Base-by-base conservation (phyloP, 352 stramenopile species). In the Globisporangium paddicum region DNA sequence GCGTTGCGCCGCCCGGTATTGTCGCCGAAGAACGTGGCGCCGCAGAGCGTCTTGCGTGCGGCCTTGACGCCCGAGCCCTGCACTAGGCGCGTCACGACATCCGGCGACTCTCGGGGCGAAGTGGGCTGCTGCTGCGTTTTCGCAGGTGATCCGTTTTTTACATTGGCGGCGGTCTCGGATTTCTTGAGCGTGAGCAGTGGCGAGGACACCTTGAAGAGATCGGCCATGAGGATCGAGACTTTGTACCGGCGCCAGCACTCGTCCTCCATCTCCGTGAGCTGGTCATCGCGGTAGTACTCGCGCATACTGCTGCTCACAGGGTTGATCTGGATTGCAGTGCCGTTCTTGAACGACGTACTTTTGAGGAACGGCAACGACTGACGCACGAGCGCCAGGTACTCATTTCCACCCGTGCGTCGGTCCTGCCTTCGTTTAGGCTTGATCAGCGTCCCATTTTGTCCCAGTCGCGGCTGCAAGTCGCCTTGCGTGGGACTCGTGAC, bases 221-320 rank as follows among this genome's bases (percentile, higher is more conserved):
- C 75, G 0, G 73, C 72, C 69, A 87, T 78, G 25, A 86, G 66
- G 45, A 89, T 64, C 5, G 79, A 86, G 2, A 86, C 73, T 35
- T 87, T 86, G 65, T 89, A 87, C 30, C 79, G 65, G 14, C 77
- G 79, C 79, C 79, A 89, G 44, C 79, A 89, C 51, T 89, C 79
- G 2, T 86, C 73, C 56, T 88, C 79, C 75, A 89, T 87, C 47
- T 85, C 73, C 2, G 37, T 57, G 0, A 87, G 54, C 37, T 87
- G 71, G 0, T 72, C 68, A 10, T 75, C 55, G 9, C 58, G 62
- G 51, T 87, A 86, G 46, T 78, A 74, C 35, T 75, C 75, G 13
- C 77, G 77, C 63, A 83, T 74, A 41, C 69, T 79, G 8, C 51
- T 53, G 41, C 70, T 74, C 21, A 84, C 69, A 0, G 79, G 79